These are phyloP conservation scores for Onygenales sp. DNA, from an alignment of 2,329 filamentous ascomycete genomes.

Conservation along the genomic window DNA sequence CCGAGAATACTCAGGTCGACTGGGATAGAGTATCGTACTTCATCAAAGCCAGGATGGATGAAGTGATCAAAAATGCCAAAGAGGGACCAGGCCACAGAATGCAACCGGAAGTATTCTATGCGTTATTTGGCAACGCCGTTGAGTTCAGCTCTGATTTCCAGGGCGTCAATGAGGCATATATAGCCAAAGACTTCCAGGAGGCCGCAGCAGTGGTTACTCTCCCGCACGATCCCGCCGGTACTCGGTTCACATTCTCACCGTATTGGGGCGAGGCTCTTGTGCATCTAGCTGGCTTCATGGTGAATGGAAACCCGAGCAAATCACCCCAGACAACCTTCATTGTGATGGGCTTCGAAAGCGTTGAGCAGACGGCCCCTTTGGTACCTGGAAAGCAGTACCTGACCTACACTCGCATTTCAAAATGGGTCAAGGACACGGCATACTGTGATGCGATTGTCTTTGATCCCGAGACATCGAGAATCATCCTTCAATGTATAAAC, in stretches of 20 bases:
- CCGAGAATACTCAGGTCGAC: conserved; percentile 5
- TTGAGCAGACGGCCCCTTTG: conserved; percentile 10
- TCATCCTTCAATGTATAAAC: conserved; percentile 12
- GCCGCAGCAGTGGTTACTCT: conserved; percentile 22
- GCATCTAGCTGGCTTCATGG: conserved; percentile 29
- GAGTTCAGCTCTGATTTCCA: conserved; percentile 24
- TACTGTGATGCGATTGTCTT: conserved; percentile 15
- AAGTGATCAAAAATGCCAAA: neutral
- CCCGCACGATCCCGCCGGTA: conserved; percentile 2
- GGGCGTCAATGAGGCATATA: conserved; percentile 27
- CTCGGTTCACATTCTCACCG: conserved; percentile 23
- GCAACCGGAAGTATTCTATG: conserved; percentile 24
- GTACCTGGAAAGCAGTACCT: conserved; percentile 11
- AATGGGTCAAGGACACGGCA: conserved; percentile 9
- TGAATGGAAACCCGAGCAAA: conserved; percentile 20
- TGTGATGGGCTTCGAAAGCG: conserved; percentile 13
- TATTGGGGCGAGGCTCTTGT: conserved; percentile 26
- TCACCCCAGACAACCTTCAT: conserved; percentile 9
- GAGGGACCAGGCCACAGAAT: conserved; percentile 9
- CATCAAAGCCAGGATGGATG: conserved; percentile 7
- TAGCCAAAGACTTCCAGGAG: conserved; percentile 28
- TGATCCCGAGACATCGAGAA: conserved; percentile 8
- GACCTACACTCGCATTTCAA: conserved; percentile 11
- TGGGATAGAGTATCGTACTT: conserved; percentile 6
- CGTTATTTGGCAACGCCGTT: conserved; percentile 25